phyloP scores from a whole-genome alignment of 2,329 filamentous ascomycete genomes.

The Pezicula radicicola region DNA sequence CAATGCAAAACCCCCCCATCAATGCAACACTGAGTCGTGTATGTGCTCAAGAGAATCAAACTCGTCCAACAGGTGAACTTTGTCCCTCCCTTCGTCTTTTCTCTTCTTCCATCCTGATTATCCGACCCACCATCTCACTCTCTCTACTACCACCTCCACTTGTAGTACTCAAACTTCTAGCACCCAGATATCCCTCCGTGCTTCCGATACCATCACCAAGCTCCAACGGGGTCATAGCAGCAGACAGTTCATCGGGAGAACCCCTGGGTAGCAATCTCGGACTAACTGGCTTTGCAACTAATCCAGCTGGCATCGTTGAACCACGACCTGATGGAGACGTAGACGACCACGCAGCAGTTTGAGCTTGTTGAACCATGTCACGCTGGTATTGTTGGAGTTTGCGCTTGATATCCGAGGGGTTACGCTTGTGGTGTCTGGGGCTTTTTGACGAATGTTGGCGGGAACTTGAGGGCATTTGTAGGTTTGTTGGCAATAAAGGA shows the following conservation, averaged over 20 bases:
- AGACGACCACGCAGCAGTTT: constrained; percentile 32
- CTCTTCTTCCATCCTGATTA: constrained; percentile 6
- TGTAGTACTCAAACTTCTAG: neutral
- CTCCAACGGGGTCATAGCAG: constrained; percentile 57
- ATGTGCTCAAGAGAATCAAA: neutral
- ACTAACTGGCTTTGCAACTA: constrained; percentile 42
- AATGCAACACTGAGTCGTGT: too few relatives aligned
- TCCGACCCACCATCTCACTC: constrained; percentile 6
- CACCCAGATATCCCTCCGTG: neutral
- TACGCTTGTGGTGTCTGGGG: constrained; percentile 32
- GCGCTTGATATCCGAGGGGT: constrained; percentile 45
- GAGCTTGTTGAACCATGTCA: constrained; percentile 58
- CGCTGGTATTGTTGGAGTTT: constrained; percentile 56
- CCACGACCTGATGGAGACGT: neutral
- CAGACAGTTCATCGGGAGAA: constrained; percentile 44
- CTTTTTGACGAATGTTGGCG: constrained; percentile 21
- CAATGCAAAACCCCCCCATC: too few relatives aligned
- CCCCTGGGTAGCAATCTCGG: constrained; percentile 50
- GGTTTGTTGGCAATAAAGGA: constrained; percentile 26
- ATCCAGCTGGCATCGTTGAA: constrained; percentile 16
- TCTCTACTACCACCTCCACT: constrained; percentile 2
- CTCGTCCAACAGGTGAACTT: neutral
- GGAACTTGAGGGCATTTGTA: constrained; percentile 14
- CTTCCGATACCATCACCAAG: constrained; percentile 34
- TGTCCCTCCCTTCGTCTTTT: constrained; percentile 3